Evolutionary conservation across 2,329 filamentous ascomycete species (phyloP).

Genomic region (Fusarium luffae): DNA sequence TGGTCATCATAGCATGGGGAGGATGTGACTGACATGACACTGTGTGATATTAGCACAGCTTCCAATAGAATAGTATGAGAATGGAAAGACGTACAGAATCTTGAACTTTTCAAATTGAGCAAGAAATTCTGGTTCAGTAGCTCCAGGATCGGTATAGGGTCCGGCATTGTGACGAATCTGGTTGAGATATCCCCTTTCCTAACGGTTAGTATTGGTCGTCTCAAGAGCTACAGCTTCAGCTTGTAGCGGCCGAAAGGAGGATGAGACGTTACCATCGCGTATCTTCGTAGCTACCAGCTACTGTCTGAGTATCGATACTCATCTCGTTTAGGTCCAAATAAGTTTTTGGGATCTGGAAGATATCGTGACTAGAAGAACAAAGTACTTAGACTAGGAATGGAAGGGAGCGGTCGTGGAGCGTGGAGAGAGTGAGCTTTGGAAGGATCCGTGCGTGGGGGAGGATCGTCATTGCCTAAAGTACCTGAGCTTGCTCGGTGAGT

Average conservation of each 20-base stretch:
- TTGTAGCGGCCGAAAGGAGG: slow-evolving; percentile 1
- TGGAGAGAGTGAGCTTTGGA: slow-evolving; percentile 13
- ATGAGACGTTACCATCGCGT: slow-evolving; percentile 50
- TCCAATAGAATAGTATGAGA: background rate
- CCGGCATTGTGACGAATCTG: slow-evolving; percentile 80
- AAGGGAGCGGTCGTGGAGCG: slow-evolving; percentile 1
- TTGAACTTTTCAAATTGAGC: slow-evolving; percentile 75
- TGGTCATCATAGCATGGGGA: slow-evolving; percentile 12
- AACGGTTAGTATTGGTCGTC: slow-evolving; percentile 13
- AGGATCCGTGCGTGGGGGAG: slow-evolving; percentile 38
- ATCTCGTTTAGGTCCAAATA: slow-evolving; percentile 30
- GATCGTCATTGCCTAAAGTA: slow-evolving; percentile 38
- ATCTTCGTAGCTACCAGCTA: slow-evolving; percentile 42
- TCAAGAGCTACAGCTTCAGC: slow-evolving; percentile 23
- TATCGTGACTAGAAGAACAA: background rate
- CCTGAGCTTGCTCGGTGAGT: slow-evolving; percentile 45
- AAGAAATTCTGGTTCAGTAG: slow-evolving; percentile 63
- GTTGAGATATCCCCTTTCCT: slow-evolving; percentile 81
- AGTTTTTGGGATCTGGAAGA: background rate
- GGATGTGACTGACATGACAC: slow-evolving; percentile 60
- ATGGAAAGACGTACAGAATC: slow-evolving; percentile 69
- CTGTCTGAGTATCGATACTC: slow-evolving; percentile 40
- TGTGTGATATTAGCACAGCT: slow-evolving; percentile 45
- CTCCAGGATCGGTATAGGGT: slow-evolving; percentile 79
- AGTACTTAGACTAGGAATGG: background rate